phyloP scores from a whole-genome alignment of 306 rosid genomes.

The Ceratonia siliqua region DNA sequence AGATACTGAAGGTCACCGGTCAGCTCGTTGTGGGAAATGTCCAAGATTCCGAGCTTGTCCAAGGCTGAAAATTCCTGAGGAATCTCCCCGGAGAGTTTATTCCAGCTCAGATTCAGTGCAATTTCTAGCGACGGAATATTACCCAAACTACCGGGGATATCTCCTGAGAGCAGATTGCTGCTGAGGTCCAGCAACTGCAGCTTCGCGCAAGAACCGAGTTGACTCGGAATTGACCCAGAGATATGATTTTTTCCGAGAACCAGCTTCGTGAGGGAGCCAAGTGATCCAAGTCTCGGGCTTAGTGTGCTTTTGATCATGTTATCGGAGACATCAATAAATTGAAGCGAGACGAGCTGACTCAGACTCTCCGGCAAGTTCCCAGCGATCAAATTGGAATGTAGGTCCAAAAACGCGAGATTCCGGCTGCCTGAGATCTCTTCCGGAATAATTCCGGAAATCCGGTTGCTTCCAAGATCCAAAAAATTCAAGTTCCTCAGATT shows the following conservation, averaged over 20 bases:
- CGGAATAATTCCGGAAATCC: slow-evolving; percentile 43
- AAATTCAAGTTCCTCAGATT: slow-evolving; percentile 46
- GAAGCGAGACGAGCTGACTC: slow-evolving; percentile 41
- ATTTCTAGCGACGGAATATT: slow-evolving; percentile 62
- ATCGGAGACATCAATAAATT: slow-evolving; percentile 58
- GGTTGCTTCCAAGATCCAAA: slow-evolving; percentile 58
- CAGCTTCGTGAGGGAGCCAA: slow-evolving; percentile 56
- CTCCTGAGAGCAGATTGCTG: slow-evolving; percentile 44
- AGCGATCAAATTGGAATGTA: slow-evolving; percentile 54
- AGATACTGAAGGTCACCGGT: slow-evolving; percentile 56
- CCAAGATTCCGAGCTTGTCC: slow-evolving; percentile 61
- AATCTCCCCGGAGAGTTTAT: slow-evolving; percentile 48
- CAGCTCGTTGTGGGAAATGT: slow-evolving; percentile 59
- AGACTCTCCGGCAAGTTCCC: slow-evolving; percentile 53
- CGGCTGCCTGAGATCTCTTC: slow-evolving; percentile 54
- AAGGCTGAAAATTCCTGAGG: slow-evolving; percentile 52
- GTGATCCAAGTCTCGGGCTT: slow-evolving; percentile 49
- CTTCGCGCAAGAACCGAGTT: slow-evolving; percentile 49
- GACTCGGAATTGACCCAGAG: slow-evolving; percentile 50
- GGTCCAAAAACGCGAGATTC: slow-evolving; percentile 61
- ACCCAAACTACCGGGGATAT: slow-evolving; percentile 49
- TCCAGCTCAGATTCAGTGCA: slow-evolving; percentile 63
- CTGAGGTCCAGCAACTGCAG: slow-evolving; percentile 60
- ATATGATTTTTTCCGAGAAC: slow-evolving; percentile 48
- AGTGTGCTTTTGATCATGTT: slow-evolving; percentile 53